Evolutionary conservation across 352 stramenopile species (phyloP), one percentile per base, ranked within the genome.

Genomic region (Hyaloperonospora arabidopsidis): DNA sequence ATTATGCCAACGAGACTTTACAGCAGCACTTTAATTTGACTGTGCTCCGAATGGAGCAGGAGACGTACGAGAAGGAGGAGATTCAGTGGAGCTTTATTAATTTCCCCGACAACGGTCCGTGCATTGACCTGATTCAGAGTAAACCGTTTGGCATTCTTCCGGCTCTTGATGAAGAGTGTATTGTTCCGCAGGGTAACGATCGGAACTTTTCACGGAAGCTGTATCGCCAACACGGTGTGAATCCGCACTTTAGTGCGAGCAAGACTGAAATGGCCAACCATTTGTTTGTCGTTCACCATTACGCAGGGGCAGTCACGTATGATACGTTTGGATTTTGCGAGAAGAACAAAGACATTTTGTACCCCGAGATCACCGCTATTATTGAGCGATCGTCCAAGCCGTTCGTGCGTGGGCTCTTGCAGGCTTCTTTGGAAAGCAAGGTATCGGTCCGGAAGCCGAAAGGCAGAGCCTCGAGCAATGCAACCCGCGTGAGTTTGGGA

Each of bases 261-360:
- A 89, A 88, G 59, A 87, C 79, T 1, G 74, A 88, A 53, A 72
- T 87, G 45, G 81, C 79, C 6, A 89, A 89, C 62, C 78, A 91
- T 44, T 57, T 87, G 14, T 89, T 90, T 51, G 76, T 88, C 32
- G 70, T 91, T 23, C 73, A 90, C 46, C 94, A 98, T 72, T 98
- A 98, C 61, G 93, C 95, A 45, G 91, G 90, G 22, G 67, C 74
- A 28, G 95, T 98, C n/a, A 67, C 84, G 59, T 98, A 98, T 67
- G 76, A 87, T 43, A 87, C 84, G 15, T 93, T 96, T 40, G 86
- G 88, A 13, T 98, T 97, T 64, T 87, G 97, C 18, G 95, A 98
- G 49, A 98, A 98, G 76, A 98, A 98, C 64, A 93, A 94, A 63
- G 93, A 98, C 63, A 72, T 93, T 45, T 52, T 97, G 49, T 89